These are phyloP conservation scores for Ramularia collo-cygni DNA, from an alignment of 2,329 filamentous ascomycete genomes.

Conservation along the genomic window DNA sequence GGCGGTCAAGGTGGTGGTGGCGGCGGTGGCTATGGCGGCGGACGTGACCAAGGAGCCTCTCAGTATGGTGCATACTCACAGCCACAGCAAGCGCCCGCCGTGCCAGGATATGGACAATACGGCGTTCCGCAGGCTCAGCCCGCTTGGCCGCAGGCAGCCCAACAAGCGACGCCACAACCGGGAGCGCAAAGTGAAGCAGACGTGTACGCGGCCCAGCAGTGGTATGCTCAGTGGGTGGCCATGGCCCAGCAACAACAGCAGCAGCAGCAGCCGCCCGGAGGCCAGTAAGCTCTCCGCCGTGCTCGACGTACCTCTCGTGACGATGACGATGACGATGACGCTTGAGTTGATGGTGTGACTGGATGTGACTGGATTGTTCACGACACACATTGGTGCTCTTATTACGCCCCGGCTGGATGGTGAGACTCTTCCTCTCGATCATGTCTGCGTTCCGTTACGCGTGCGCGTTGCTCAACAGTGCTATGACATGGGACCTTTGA, in stretches of 20 bases:
- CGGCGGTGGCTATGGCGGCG: slow-evolving; percentile 6
- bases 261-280: slow-evolving; percentile 30
- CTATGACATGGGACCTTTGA: too few species aligned
- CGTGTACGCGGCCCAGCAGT: slow-evolving; percentile 17
- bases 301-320: slow-evolving; percentile 17
- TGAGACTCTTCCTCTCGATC: slow-evolving; percentile 10
- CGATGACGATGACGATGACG: slow-evolving; percentile 11
- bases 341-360: slow-evolving; percentile 16
- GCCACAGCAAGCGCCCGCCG: slow-evolving; percentile 32
- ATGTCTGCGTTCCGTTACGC: slow-evolving; percentile 14
- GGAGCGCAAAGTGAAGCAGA: slow-evolving; percentile 6
- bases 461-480: slow-evolving; percentile 10
- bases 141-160: slow-evolving; percentile 10
- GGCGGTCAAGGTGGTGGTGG: slow-evolving; percentile 24
- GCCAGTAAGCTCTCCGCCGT: slow-evolving; percentile 23
- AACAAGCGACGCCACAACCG: slow-evolving; percentile 7
- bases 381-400: background rate
- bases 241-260: slow-evolving; percentile 27
- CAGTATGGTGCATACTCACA: slow-evolving; percentile 43
- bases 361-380: slow-evolving; percentile 8
- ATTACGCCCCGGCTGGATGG: slow-evolving; percentile 1
- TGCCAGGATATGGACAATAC: slow-evolving; percentile 27
- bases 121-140: slow-evolving; percentile 13
- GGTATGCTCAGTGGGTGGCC: slow-evolving; percentile 21
- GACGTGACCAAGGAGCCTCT: slow-evolving; percentile 28